phyloP scores from a whole-genome alignment of 2,329 filamentous ascomycete genomes.

The Microcera coccophila region DNA sequence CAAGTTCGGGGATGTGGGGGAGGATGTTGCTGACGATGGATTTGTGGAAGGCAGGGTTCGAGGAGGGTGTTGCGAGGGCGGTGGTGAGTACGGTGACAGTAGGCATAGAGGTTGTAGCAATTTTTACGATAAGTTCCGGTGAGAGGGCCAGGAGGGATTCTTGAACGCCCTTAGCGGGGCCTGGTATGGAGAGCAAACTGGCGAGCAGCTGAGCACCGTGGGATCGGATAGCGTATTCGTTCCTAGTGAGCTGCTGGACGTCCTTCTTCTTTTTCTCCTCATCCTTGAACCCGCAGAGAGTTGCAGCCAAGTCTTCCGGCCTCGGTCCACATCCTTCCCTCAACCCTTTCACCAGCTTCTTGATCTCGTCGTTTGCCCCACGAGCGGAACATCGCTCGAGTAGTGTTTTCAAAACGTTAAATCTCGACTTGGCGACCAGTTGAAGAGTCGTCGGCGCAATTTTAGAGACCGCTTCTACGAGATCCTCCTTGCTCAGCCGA shows the following conservation, averaged over 20 bases:
- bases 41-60: slow-evolving; percentile 54
- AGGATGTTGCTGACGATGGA: slow-evolving; percentile 46
- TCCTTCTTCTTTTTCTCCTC: slow-evolving; percentile 36
- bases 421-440: slow-evolving; percentile 70
- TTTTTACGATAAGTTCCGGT: slow-evolving; percentile 52
- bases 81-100: slow-evolving; percentile 49
- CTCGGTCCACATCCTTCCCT: slow-evolving; percentile 46
- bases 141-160: slow-evolving; percentile 62
- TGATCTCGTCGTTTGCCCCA: slow-evolving; percentile 51
- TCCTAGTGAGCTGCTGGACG: slow-evolving; percentile 47
- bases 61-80: slow-evolving; percentile 45
- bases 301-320: slow-evolving; percentile 46
- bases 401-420: slow-evolving; percentile 73
- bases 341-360: slow-evolving; percentile 45
- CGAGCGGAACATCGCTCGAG: slow-evolving; percentile 79
- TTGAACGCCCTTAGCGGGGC: slow-evolving; percentile 69
- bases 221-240: slow-evolving; percentile 50
- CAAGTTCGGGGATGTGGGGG: slow-evolving; percentile 44
- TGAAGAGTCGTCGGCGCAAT: slow-evolving; percentile 69
- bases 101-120: slow-evolving; percentile 56
- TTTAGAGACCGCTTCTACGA: slow-evolving; percentile 66
- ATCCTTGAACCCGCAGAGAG: slow-evolving; percentile 45
- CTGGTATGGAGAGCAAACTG: slow-evolving; percentile 71
- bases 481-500: slow-evolving; percentile 80
- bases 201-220: slow-evolving; percentile 83